Evolutionary conservation across 139 green algal genomes (phyloP), one percentile per base, ranked within the genome.

Genomic region (Tetradesmus lagerheimii): DNA sequence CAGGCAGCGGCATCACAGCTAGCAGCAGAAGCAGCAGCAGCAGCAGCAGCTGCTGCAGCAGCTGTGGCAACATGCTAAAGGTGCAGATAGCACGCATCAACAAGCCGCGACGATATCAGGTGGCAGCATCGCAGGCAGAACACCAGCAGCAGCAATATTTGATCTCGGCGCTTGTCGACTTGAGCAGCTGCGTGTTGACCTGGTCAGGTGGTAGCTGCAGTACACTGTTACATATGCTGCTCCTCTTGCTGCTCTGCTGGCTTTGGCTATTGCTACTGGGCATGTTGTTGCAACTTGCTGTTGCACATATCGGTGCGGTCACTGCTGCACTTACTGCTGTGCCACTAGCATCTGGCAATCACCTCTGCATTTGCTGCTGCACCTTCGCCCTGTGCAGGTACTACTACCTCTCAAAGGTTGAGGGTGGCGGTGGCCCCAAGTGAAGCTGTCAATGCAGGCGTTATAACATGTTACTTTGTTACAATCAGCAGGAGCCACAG

Each of bases 171-270:
- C 12, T 31, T 8, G 74, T 43, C 4, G 35, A 4, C 27, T 38
- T 41, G n/a, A 8, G 16, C 74, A 37, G 15, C 74, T 80, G 27
- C 35, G n/a, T 43, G 31, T 20, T 5, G 35, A 41, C n/a, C n/a
- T n/a, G n/a, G n/a, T n/a, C n/a, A n/a, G n/a, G n/a, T n/a, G n/a
- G n/a, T n/a, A n/a, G n/a, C n/a, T n/a, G n/a, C n/a, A n/a, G n/a
- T n/a, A n/a, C n/a, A n/a, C 38, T 83, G 27, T 38, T 35, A 8
- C 25, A 39, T 37, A 18, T 15, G 12, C 37, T 83, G 37, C 16
- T 83, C 38, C 77, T 37, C 37, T 27, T 83, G 35, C 77, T 64
- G 74, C 74, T 38, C n/a, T n/a, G n/a, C n/a, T n/a, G n/a, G n/a
- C n/a, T n/a, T n/a, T n/a, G n/a, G n/a, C n/a, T n/a, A n/a, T n/a